These are phyloP conservation scores for Geranium rotundifolium DNA, from an alignment of 345 rosid species.

Conservation along the genomic window DNA sequence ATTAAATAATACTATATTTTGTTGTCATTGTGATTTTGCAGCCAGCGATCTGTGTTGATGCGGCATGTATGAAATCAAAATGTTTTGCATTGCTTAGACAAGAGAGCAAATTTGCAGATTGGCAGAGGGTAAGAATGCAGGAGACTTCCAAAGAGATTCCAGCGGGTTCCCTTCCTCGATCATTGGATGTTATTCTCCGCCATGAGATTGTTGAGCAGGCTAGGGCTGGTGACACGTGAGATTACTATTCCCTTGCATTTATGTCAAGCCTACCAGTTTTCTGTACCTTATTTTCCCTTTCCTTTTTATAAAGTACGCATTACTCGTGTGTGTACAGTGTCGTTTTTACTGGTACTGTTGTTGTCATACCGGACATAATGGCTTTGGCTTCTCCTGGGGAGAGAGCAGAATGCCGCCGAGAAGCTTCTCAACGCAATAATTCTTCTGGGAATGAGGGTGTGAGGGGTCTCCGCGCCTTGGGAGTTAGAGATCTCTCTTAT, in stretches of 20 bases:
- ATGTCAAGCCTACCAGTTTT: not conserved
- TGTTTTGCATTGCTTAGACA: slow-evolving; percentile 87
- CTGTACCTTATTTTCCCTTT: not conserved
- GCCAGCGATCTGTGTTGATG: slow-evolving; percentile 76
- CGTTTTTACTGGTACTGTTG: slow-evolving; percentile 79
- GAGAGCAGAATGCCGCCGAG: slow-evolving; percentile 77
- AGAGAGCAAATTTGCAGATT: slow-evolving; percentile 93
- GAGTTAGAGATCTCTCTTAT: slow-evolving; percentile 91
- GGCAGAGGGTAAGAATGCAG: slow-evolving; percentile 99
- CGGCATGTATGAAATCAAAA: slow-evolving; percentile 49
- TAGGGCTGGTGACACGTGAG: slow-evolving; percentile 96
- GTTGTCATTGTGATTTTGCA: slow-evolving; percentile 17
- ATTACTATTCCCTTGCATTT: not conserved
- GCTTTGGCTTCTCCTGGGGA: slow-evolving; percentile 94
- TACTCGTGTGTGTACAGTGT: slow-evolving; percentile 41
- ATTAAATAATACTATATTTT: not conserved
- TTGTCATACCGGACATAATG: slow-evolving; percentile 84
- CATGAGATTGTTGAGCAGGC: slow-evolving; percentile 97
- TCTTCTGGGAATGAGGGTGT: slow-evolving; percentile 68
- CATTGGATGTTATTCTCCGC: slow-evolving; percentile 84
- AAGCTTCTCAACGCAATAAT: slow-evolving; percentile 51
- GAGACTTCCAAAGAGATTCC: slow-evolving; percentile 98
- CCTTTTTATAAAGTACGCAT: not conserved
- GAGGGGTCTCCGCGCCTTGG: slow-evolving; percentile 71
- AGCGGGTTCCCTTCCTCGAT: slow-evolving; percentile 90